These are phyloP conservation scores for Zizania latifolia DNA, from an alignment of 176 grass and related monocot species.

Conservation along the genomic window DNA sequence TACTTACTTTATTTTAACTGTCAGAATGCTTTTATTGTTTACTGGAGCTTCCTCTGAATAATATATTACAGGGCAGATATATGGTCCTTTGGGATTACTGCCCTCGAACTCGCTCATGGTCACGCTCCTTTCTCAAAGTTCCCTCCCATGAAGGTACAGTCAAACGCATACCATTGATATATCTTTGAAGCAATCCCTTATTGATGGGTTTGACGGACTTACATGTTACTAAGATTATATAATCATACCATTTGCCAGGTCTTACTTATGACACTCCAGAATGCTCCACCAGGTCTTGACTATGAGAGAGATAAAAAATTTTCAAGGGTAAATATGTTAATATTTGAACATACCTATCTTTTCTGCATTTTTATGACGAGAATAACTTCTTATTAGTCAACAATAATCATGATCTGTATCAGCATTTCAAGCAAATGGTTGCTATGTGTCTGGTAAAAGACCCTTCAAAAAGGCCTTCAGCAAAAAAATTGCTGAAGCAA, in stretches of 20 bases:
- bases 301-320: constrained; percentile 84
- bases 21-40: constrained; percentile 10
- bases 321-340: constrained; percentile 56
- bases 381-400: constrained; percentile 10
- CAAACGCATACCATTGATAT: not conserved
- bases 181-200: not conserved
- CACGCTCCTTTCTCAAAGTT: constrained; percentile 95
- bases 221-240: not conserved
- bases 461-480: constrained; percentile 73
- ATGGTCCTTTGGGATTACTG: constrained; percentile 99
- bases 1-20: constrained; percentile 28
- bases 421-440: constrained; percentile 94
- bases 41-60: constrained; percentile 17
- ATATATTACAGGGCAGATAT: constrained; percentile 82
- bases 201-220: not conserved
- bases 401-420: constrained; percentile 20
- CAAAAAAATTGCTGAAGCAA: constrained; percentile 78
- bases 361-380: not conserved
- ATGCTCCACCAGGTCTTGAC: constrained; percentile 87
- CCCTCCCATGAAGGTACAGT: constrained; percentile 89
- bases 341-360: not conserved
- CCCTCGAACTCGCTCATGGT: constrained; percentile 95
- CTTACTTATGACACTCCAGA: constrained; percentile 92
- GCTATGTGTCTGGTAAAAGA: constrained; percentile 96
- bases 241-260: constrained; percentile 42